Evolutionary conservation across 106 monocot genomes (phyloP), one percentile per base, ranked within the genome.

Genomic region (Dendrobium huoshanense): DNA sequence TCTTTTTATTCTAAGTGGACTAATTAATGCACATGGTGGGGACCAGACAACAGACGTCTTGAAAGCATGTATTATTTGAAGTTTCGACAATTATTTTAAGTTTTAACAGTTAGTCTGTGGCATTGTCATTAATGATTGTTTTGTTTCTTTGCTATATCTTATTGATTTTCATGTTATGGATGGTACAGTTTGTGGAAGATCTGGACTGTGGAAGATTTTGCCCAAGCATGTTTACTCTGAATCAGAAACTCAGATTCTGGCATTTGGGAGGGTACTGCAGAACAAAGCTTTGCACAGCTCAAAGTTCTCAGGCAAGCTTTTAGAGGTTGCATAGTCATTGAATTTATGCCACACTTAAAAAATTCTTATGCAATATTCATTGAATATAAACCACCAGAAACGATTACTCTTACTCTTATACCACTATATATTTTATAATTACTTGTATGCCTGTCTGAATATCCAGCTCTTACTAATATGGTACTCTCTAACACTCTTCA

Each of bases 101-200:
- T 15, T 70, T 70, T 70, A 70, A 11, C 33, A 33, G 24, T 70
- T 70, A 13, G 15, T 13, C 3, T 70, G 22, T 22, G 22, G 33
- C 15, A 70, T 31, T 70, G 13, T 33, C 37, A 70, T 73, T 73
- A 41, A 42, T 73, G 41, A 41, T 73, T 19, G 51, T 51, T 73
- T 42, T 73, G 4, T 22, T 47, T n/a, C 25, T 75, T 75, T 47
- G 16, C 10, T 25, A 75, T n/a, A 47, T 8, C 76, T 76, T 10
- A 49, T 48, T 48, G 9, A 7, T 68, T 25, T 79, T 19, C 5
- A 51, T 51, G 51, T 51, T 37, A 25, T 68, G 67, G 11, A 43
- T 80, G 20, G 5, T 77, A 54, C 77, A 84, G 84, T 77, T 84
- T 80, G 49, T 42, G 80, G 77, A 72, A 84, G 67, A 43, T 72